Percentiles rank a stretch among this genome's conserved stretches.
phyloP scores from a whole-genome alignment of 768 basidiomycete species.

The Rhizopogon roseolus region DNA sequence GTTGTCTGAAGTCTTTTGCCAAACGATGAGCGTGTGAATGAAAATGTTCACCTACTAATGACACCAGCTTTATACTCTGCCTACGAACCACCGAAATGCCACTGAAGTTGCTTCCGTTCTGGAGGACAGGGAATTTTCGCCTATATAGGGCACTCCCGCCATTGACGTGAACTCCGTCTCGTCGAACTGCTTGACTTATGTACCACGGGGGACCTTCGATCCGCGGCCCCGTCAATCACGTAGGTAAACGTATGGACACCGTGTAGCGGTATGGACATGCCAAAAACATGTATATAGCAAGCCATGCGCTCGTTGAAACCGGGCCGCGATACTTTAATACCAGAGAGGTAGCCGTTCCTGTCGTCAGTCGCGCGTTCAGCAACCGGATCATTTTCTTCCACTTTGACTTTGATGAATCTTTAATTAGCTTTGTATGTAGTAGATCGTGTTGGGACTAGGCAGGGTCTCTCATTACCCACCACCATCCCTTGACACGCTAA shows the following conservation, averaged over 20 bases:
- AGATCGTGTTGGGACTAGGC: not conserved
- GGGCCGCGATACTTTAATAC: not conserved
- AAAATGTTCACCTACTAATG: no score
- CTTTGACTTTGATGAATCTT: conserved; percentile 1
- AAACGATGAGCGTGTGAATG: conserved; percentile 1
- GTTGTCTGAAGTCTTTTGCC: conserved; percentile 1
- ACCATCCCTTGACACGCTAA: not conserved
- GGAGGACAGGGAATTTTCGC: not conserved
- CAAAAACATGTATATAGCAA: no score
- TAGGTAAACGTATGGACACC: no score
- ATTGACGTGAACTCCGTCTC: not conserved
- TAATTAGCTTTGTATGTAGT: conserved; percentile 8
- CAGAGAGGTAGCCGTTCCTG: not conserved
- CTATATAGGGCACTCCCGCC: not conserved
- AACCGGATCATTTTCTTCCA: not conserved
- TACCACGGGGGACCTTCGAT: no score
- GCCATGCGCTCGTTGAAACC: no score
- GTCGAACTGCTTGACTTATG: no score
- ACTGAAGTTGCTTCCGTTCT: not conserved
- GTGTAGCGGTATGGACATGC: no score
- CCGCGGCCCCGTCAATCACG: no score
- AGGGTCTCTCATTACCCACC: not conserved
- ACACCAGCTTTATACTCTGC: no score
- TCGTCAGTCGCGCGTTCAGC: not conserved
- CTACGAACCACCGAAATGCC: no score